These are phyloP conservation scores for Coniferiporia sulphurascens DNA, from an alignment of 1,284 basidiomycete genomes.

Conservation along the genomic window DNA sequence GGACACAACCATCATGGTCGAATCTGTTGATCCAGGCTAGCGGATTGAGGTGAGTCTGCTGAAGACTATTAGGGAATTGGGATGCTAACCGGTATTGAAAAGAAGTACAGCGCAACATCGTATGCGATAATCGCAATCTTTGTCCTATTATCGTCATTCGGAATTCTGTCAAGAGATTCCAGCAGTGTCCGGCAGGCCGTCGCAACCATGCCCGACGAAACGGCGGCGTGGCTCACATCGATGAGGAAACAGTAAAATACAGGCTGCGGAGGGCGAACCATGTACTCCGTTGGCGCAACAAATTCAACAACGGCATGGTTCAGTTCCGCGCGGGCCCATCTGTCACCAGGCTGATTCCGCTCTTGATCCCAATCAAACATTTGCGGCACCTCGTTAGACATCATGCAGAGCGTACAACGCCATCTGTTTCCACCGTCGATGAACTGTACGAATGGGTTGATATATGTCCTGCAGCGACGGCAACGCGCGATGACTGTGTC, in stretches of 20 bases:
- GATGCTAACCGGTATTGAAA: conserved; percentile 73
- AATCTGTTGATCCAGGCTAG: conserved; percentile 80
- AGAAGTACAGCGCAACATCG: conserved; percentile 94
- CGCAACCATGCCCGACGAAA: conserved; percentile 95
- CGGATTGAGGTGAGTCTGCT: neutral
- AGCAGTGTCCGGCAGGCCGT: conserved; percentile 95
- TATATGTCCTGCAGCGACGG: conserved; percentile 95
- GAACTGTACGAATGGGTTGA: conserved; percentile 98
- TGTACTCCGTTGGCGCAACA: conserved; percentile 98
- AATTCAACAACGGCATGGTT: conserved; percentile 95
- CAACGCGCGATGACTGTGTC: conserved; percentile 98
- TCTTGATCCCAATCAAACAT: conserved; percentile 98
- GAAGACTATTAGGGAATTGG: conserved; percentile 7
- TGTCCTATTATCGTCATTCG: conserved; percentile 90
- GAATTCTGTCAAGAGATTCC: conserved; percentile 92
- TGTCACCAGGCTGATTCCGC: conserved; percentile 90
- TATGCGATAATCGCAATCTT: conserved; percentile 93
- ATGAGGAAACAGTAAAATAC: conserved; percentile 97
- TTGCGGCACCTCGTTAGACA: conserved; percentile 98
- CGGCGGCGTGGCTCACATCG: conserved; percentile 90
- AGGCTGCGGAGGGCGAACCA: conserved; percentile 97
- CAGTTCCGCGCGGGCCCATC: conserved; percentile 92
- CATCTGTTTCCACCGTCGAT: conserved; percentile 97
- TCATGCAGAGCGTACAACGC: conserved; percentile 99
- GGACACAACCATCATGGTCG: conserved; percentile 94